phyloP scores from a whole-genome alignment of 495 filamentous ascomycete species.

The Cercophora sp. region DNA sequence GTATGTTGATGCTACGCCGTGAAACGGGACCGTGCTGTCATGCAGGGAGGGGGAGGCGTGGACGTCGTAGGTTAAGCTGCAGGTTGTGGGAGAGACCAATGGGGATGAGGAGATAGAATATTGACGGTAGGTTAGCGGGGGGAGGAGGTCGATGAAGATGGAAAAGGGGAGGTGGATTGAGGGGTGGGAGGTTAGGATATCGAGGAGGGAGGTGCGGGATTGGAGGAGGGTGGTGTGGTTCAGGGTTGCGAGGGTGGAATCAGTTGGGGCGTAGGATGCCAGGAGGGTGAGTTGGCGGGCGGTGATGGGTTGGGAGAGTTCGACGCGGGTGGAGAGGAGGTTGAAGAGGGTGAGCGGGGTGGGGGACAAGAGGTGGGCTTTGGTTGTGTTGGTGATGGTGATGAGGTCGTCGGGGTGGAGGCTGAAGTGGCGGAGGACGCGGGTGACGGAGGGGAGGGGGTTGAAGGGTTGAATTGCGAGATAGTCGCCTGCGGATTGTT shows the following conservation, averaged over 20 bases:
- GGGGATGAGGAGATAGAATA: conserved; percentile 44
- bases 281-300: conserved; percentile 26
- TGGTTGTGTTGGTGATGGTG: conserved; percentile 23
- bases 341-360: conserved; percentile 52
- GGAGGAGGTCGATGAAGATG: conserved; percentile 58
- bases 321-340: conserved; percentile 59
- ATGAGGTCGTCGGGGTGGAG: conserved; percentile 50
- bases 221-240: conserved; percentile 24
- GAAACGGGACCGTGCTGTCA: conserved; percentile 34
- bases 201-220: conserved; percentile 55
- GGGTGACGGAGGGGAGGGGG: conserved; percentile 47
- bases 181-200: conserved; percentile 54
- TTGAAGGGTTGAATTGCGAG: conserved; percentile 62
- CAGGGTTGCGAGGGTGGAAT: conserved; percentile 14
- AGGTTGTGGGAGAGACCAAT: conserved; percentile 31
- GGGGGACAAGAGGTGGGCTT: conserved; percentile 40
- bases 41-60: conserved; percentile 35
- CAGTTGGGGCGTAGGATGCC: no score
- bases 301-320: conserved; percentile 61
- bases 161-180: conserved; percentile 44
- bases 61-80: conserved; percentile 53
- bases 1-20: conserved; percentile 52
- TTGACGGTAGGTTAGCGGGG: conserved; percentile 61
- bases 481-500: conserved; percentile 56
- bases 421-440: conserved; percentile 30